A percentile compares a stretch with the other conserved stretches of the same genome.
These are phyloP conservation scores for Ceratobasidium theobromae DNA, from an alignment of 1,284 basidiomycete genomes.

Conservation along the genomic window DNA sequence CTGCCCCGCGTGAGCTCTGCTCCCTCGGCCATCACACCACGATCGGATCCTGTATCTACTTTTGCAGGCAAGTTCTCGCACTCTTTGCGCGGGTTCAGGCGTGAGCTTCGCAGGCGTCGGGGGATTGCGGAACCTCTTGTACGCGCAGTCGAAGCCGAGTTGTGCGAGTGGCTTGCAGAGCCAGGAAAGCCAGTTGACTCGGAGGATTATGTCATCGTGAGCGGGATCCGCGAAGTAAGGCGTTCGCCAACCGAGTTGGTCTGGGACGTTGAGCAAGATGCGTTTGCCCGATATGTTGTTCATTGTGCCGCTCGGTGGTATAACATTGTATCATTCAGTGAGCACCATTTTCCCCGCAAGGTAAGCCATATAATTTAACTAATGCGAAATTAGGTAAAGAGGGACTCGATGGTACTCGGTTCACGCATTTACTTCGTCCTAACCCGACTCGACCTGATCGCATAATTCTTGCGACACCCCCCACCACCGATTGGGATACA, in stretches of 20 bases:
- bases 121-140: constrained; percentile 62
- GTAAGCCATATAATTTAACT: constrained; percentile 5
- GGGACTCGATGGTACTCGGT: constrained; percentile 52
- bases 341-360: constrained; percentile 42
- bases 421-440: constrained; percentile 76
- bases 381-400: constrained; percentile 62
- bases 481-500: constrained; percentile 50
- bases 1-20: constrained; percentile 60
- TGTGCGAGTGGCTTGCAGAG: constrained; percentile 48
- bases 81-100: constrained; percentile 70
- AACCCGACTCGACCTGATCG: constrained; percentile 64
- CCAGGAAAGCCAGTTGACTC: constrained; percentile 60
- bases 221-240: constrained; percentile 60
- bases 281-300: constrained; percentile 73
- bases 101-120: constrained; percentile 62
- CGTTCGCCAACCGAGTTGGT: constrained; percentile 65
- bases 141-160: constrained; percentile 60
- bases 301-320: constrained; percentile 79
- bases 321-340: constrained; percentile 76
- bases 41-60: constrained; percentile 49
- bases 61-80: constrained; percentile 73
- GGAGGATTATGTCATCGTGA: constrained; percentile 55
- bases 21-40: constrained; percentile 48
- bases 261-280: constrained; percentile 66
- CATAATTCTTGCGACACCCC: constrained; percentile 63